Base-by-base conservation (phyloP, 2,329 filamentous ascomycete genomes). In the Rosellinia necatrix region DNA sequence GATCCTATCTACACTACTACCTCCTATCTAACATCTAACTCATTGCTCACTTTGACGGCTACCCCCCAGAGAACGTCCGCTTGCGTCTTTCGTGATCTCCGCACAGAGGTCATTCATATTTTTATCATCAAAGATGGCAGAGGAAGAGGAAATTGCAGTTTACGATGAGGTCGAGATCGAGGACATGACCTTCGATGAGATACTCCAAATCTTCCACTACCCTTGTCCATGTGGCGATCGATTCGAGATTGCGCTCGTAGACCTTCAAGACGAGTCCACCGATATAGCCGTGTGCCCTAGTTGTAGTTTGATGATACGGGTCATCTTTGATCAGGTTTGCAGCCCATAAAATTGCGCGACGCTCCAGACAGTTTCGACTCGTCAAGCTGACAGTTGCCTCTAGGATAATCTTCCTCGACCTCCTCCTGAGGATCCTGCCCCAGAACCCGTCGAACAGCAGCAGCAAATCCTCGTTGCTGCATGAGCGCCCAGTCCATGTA, bases 151-250 rank as follows among this genome's bases (percentile, higher is more conserved):
- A 29, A 74, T 88, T 54, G 86, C 88, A 65, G 90, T 96, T 72
- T 97, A 97, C 79, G 93, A 97, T 70, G 93, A 97, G 75, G 93
- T 97, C 75, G 93, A 97, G 74, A 97, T 97, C 78, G 93, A 97
- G 74, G 94, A 99, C 76, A 96, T 97, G 92, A 94, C 90, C 68
- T 97, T 85, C 73, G 92, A 97, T 74, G 78, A 86, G 42, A 80
- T 81, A 3, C 82, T 92, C 35, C 88, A 96, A 73, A 88, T 96
- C 66, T 99, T 96, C 78, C 89, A 93, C 76, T 96, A 96, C 73
- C 94, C 94, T 12, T 99, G 94, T 73, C 94, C 94, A 1, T 99
- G 94, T 75, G 94, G 94, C 78, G 94, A 99, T 77, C 85, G 90
- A 58, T 99, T 99, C 77, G 90, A 97, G 77, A 97, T 94, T 70